Conservation (phyloP, 352 stramenopile genomes). For the Phytophthora fragariaefolia region DNA sequence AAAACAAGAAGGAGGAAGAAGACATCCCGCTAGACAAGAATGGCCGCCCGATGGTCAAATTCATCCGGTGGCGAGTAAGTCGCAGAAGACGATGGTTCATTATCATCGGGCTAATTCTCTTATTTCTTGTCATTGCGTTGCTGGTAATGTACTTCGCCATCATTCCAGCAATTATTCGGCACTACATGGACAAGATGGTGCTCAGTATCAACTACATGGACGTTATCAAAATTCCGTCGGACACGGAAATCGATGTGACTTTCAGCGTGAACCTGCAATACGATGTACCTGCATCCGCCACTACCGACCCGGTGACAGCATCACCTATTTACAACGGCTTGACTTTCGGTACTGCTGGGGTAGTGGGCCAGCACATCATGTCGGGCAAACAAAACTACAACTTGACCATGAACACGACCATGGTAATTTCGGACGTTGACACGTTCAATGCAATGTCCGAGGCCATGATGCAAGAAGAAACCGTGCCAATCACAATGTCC, state of each 20-base stretch:
- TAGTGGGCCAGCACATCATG: background rate
- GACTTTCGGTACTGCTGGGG: background rate
- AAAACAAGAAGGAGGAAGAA: background rate
- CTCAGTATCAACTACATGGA: conserved; percentile 1
- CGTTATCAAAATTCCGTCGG: background rate
- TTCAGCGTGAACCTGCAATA: conserved; percentile 1
- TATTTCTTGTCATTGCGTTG: background rate
- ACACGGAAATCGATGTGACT: conserved; percentile 1
- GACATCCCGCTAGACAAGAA: conserved; percentile 5
- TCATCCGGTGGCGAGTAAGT: conserved; percentile 1
- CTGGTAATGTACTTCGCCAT: background rate
- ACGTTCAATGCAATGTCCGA: background rate
- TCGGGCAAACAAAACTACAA: conserved; percentile 3
- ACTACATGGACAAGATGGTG: conserved; percentile 3
- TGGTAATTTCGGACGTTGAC: background rate
- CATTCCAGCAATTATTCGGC: conserved; percentile 1
- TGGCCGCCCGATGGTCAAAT: background rate
- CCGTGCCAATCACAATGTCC: background rate
- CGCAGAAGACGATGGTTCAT: background rate
- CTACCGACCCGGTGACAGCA: background rate
- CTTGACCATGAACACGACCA: background rate
- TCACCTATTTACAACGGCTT: background rate
- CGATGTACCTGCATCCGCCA: background rate
- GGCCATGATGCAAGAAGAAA: conserved; percentile 5
- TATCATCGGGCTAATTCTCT: background rate